A percentile compares a stretch with the other conserved stretches of the same genome.
Conservation (phyloP, 2,329 filamentous ascomycete genomes). For the Lasiodiplodia theobromae region DNA sequence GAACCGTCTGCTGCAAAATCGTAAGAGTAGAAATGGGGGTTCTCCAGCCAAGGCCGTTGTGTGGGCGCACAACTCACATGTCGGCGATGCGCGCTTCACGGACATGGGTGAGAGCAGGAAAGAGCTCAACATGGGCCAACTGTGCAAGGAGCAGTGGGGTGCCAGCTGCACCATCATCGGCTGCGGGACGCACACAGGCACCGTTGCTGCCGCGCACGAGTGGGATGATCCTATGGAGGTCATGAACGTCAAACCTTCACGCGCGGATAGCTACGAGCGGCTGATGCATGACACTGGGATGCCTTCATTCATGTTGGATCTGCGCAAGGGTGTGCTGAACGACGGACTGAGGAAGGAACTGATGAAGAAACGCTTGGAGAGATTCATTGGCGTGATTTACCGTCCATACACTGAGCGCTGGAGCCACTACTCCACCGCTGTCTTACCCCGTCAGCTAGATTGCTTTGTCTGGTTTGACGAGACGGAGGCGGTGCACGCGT, state of each 20-base stretch:
- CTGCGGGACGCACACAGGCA: constrained; percentile 59
- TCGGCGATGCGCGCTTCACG: not conserved
- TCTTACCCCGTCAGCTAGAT: not conserved
- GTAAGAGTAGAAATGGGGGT: too few species aligned
- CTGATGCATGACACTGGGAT: constrained; percentile 57
- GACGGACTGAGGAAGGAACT: constrained; percentile 30
- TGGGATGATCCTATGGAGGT: constrained; percentile 54
- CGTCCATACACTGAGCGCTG: not conserved
- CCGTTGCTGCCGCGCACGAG: constrained; percentile 59
- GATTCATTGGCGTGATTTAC: not conserved
- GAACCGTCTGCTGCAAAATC: too few species aligned
- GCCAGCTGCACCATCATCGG: constrained; percentile 55
- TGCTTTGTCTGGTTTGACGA: not conserved
- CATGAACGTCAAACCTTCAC: constrained; percentile 51
- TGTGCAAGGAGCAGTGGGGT: constrained; percentile 53
- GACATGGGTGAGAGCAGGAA: not conserved
- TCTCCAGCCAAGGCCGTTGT: not conserved
- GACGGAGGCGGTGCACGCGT: not conserved
- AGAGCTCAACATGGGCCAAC: not conserved
- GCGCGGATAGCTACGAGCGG: constrained; percentile 58
- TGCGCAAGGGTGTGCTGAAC: constrained; percentile 49
- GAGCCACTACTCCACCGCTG: not conserved
- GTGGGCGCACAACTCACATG: not conserved
- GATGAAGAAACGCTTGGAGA: not conserved
- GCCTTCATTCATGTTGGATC: constrained; percentile 55